Evolutionary conservation across 306 rosid species (phyloP), one percentile per base, ranked within the genome.

Genomic region (Quercus wislizeni): DNA sequence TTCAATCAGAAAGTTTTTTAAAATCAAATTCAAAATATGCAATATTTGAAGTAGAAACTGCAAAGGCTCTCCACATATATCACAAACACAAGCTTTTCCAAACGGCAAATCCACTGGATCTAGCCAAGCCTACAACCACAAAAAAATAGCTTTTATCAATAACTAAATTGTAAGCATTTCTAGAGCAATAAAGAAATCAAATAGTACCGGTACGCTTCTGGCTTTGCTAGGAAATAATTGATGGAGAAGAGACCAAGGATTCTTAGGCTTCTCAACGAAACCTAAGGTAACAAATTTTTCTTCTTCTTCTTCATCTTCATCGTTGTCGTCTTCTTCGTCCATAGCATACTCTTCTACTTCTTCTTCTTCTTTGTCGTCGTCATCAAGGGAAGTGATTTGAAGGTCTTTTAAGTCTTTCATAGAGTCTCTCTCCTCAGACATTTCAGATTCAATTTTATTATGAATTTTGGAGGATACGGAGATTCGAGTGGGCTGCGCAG

Each of bases 141-240:
- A 6, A 77, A n/a, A 69, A 31, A 31, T 4, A 31, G 33, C 5
- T 0, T 17, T 1, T 51, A 55, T 79, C 33, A 73, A 43, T 41
- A 41, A 41, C 7, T 41, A 41, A 41, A 41, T 41, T 7, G 2
- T 41, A 8, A 5, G 11, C 2, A 0, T 6, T 5, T 41, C 2
- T 41, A 41, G 11, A 41, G 46, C 11, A 6, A 41, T 6, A 7
- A 41, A 41, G 46, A 41, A 41, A 41, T 41, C 46, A 41, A 41
- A 41, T 41, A 41, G 11, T 86, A 94, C 97, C 35, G 97, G 99
- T 67, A 87, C 80, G 23, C 99, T 97, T 58, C 99, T 97, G 75
- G 93, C 97, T 88, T 92, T 94, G 87, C 95, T 92, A 69, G 95
- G 97, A 81, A 94, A 92, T 59, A 68, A 83, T 54, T 92, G 95